phyloP scores from a whole-genome alignment of 2,329 filamentous ascomycete species.

The Ophiostoma tasmaniense region DNA sequence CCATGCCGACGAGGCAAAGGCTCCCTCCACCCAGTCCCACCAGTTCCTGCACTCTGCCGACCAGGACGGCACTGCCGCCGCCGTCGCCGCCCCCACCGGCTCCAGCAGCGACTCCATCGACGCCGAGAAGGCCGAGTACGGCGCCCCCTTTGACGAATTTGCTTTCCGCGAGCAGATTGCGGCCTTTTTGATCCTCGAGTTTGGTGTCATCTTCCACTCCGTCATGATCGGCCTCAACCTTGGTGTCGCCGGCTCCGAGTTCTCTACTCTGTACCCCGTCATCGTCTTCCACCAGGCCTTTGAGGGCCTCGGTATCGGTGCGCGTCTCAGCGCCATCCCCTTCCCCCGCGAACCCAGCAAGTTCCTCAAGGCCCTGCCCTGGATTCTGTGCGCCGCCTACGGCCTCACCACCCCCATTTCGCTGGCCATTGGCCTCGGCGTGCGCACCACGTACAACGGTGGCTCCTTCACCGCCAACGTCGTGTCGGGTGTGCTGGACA shows the following conservation, averaged over 20 bases:
- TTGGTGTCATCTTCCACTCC: conserved; percentile 90
- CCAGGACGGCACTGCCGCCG: conserved; percentile 57
- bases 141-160: conserved; percentile 22
- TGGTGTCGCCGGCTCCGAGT: conserved; percentile 48
- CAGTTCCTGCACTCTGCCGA: conserved; percentile 60
- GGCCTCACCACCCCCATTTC: conserved; percentile 77
- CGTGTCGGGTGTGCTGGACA: conserved; percentile 81
- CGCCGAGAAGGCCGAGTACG: conserved; percentile 38
- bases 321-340: conserved; percentile 63
- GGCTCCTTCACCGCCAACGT: conserved; percentile 52
- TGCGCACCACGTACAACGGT: conserved; percentile 56
- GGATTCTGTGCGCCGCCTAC: conserved; percentile 61
- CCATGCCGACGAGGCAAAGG: background rate
- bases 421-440: conserved; percentile 74
- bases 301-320: conserved; percentile 85
- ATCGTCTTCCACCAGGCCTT: conserved; percentile 88
- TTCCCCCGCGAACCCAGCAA: conserved; percentile 53
- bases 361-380: conserved; percentile 63
- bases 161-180: conserved; percentile 36
- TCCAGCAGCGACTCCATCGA: conserved; percentile 66
- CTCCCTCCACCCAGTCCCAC: conserved; percentile 30
- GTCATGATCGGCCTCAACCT: conserved; percentile 86
- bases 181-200: conserved; percentile 79
- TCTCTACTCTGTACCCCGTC: conserved; percentile 54
- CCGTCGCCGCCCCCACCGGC: conserved; percentile 32